Conservation (phyloP, 768 basidiomycete genomes). For the Tephrocybe sp. region DNA sequence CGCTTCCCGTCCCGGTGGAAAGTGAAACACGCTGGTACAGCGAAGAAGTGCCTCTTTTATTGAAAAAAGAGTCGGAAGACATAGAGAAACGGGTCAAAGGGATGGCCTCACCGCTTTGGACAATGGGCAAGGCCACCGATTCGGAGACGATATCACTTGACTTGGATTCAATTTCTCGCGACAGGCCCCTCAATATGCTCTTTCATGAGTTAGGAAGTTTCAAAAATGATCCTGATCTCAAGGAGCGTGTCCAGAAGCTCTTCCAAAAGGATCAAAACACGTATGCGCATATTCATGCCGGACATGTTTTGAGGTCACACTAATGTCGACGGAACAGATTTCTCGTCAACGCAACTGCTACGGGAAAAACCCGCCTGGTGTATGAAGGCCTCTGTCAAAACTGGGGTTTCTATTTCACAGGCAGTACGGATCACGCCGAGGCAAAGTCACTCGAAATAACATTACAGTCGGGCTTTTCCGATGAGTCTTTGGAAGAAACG, state of each 20-base stretch:
- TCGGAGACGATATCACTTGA: neutral
- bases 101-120: too few species aligned
- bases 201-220: slow-evolving; percentile 2
- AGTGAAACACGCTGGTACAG: too few species aligned
- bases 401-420: slow-evolving; percentile 11
- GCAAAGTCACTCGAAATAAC: neutral
- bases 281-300: neutral
- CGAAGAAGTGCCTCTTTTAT: neutral
- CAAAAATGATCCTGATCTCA: neutral
- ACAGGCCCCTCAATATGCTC: neutral
- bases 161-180: neutral
- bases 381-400: slow-evolving; percentile 9
- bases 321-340: neutral
- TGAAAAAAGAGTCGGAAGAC: too few species aligned
- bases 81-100: too few species aligned
- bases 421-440: neutral
- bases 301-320: neutral
- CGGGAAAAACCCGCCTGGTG: slow-evolving; percentile 5
- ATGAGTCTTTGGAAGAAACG: neutral
- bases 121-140: neutral
- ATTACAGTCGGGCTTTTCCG: neutral
- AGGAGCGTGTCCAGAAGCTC: neutral
- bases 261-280: neutral
- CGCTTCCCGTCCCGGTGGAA: too few species aligned
- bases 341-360: slow-evolving; percentile 3